Percentiles rank a stretch among this genome's conserved stretches.
Conservation (phyloP, 2,329 filamentous ascomycete species). For the Alternaria brassicicola region DNA sequence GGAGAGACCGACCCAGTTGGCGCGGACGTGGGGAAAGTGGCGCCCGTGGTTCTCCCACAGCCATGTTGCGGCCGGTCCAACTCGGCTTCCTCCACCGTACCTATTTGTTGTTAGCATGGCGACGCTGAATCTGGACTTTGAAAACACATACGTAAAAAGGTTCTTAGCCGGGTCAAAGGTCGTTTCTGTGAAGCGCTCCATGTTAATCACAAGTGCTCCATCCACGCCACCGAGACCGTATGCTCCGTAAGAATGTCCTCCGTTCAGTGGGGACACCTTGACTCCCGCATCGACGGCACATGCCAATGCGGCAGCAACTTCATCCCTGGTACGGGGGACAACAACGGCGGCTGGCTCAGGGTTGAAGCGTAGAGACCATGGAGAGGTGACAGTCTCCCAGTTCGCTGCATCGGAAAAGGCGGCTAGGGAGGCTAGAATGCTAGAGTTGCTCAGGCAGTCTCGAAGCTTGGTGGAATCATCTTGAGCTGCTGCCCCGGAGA, state of each 20-base stretch:
- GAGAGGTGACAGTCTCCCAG: slow-evolving; percentile 15
- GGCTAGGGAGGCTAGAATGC: neutral
- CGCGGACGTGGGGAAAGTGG: slow-evolving; percentile 27
- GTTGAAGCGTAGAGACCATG: slow-evolving; percentile 21
- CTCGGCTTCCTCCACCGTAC: slow-evolving; percentile 22
- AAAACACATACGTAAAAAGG: neutral
- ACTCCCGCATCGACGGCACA: slow-evolving; percentile 19
- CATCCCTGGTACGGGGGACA: slow-evolving; percentile 8
- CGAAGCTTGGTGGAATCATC: slow-evolving; percentile 10
- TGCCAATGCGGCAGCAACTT: slow-evolving; percentile 16
- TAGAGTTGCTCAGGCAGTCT: slow-evolving; percentile 12
- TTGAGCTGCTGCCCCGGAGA: slow-evolving; percentile 6
- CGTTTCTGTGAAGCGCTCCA: slow-evolving; percentile 18
- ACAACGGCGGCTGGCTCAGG: slow-evolving; percentile 23
- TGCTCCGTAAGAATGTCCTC: slow-evolving; percentile 22
- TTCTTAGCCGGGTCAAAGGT: slow-evolving; percentile 16
- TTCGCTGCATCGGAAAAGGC: slow-evolving; percentile 8
- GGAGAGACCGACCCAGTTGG: slow-evolving; percentile 20
- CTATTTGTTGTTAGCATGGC: slow-evolving; percentile 6
- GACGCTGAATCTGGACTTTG: neutral
- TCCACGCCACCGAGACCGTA: slow-evolving; percentile 22
- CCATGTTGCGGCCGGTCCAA: slow-evolving; percentile 21
- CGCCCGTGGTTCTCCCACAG: slow-evolving; percentile 25
- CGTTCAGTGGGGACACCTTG: slow-evolving; percentile 21
- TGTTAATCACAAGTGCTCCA: slow-evolving; percentile 20